phyloP scores from a whole-genome alignment of 2,329 filamentous ascomycete species.

The Magnaporthales sp. region DNA sequence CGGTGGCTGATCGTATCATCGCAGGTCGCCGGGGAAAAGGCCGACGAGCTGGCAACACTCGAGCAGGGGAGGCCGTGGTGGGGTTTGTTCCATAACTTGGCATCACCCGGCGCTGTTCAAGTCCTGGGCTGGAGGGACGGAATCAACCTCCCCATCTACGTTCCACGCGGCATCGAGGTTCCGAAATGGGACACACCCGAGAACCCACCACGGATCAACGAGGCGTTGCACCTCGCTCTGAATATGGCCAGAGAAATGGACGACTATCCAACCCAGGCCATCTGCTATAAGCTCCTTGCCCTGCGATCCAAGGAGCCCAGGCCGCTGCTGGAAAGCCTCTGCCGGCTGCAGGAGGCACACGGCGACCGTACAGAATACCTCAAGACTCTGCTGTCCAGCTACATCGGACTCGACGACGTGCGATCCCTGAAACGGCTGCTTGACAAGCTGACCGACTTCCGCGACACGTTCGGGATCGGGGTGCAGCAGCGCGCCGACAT shows the following conservation, averaged over 20 bases:
- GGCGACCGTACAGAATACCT: not conserved
- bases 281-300: conserved; percentile 6
- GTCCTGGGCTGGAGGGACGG: not conserved
- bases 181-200: not conserved
- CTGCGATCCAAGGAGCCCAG: not conserved
- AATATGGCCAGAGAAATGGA: conserved; percentile 2
- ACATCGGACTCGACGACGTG: conserved; percentile 12
- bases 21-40: not conserved
- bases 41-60: not conserved
- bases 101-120: not conserved
- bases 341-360: not conserved
- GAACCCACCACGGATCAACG: not conserved
- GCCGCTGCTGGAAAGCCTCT: not conserved
- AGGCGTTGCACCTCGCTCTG: not conserved
- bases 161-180: not conserved
- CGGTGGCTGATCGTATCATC: conserved; percentile 3
- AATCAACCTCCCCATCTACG: conserved; percentile 2
- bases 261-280: conserved; percentile 3
- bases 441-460: conserved; percentile 1
- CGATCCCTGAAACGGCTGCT: not conserved
- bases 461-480: not conserved
- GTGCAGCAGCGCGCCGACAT: not conserved
- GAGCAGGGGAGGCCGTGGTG: not conserved
- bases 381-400: conserved; percentile 1
- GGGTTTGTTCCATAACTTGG: not conserved